These are phyloP conservation scores for Haematococcus sp. DNA, from an alignment of 139 green algal species.

Conservation along the genomic window DNA sequence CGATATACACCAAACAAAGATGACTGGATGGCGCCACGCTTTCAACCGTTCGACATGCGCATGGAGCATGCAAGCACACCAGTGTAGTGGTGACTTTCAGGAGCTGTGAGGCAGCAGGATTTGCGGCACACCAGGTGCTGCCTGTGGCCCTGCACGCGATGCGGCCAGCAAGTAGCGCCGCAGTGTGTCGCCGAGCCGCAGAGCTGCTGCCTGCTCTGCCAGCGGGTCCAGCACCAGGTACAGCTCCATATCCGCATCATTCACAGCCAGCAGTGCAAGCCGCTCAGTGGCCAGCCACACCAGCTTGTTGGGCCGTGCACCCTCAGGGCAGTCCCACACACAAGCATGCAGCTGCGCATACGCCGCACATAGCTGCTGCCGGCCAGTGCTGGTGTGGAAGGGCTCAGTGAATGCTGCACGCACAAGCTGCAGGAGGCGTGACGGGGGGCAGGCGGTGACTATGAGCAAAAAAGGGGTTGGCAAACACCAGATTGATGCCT, in stretches of 20 bases:
- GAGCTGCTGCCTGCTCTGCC: conserved; percentile 12
- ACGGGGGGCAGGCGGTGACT: too few relatives aligned
- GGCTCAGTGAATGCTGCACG: not conserved
- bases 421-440: conserved; percentile 21
- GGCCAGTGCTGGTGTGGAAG: not conserved
- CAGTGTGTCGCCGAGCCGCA: not conserved
- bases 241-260: conserved; percentile 28
- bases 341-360: conserved; percentile 17
- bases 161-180: not conserved
- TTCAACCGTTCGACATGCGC: too few relatives aligned
- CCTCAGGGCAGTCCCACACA: not conserved
- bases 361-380: conserved; percentile 8
- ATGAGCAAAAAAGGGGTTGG: too few relatives aligned
- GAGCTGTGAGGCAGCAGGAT: too few relatives aligned
- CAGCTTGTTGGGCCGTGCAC: conserved; percentile 31
- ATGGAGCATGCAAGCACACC: too few relatives aligned
- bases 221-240: conserved; percentile 39
- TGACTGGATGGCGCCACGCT: too few relatives aligned
- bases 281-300: conserved; percentile 20
- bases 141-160: too few relatives aligned
- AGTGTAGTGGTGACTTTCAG: too few relatives aligned
- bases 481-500: too few relatives aligned
- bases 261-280: conserved; percentile 14
- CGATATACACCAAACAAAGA: too few relatives aligned
- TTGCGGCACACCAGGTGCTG: too few relatives aligned